Conservation (phyloP, 2,329 filamentous ascomycete species). For the Alternaria tenuissima region DNA sequence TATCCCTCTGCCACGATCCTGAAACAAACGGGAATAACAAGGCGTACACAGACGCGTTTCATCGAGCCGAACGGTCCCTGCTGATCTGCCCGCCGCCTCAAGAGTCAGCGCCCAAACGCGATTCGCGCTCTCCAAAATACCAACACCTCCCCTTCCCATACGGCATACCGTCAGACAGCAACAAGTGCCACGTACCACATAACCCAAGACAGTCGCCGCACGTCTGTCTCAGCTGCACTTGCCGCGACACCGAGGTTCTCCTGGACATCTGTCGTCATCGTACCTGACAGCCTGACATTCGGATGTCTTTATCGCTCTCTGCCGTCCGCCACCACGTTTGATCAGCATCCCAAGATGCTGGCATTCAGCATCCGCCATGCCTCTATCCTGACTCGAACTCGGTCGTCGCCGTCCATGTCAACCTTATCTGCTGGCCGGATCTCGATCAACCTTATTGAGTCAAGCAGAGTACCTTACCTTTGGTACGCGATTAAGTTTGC, state of each 20-base stretch:
- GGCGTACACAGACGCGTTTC: slow-evolving; percentile 30
- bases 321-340: slow-evolving; percentile 9
- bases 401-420: neutral
- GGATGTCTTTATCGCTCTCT: neutral
- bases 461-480: neutral
- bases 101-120: slow-evolving; percentile 14
- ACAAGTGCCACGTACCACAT: slow-evolving; percentile 8
- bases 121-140: slow-evolving; percentile 14
- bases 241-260: slow-evolving; percentile 1
- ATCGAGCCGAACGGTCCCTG: slow-evolving; percentile 30
- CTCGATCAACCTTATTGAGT: slow-evolving; percentile 5
- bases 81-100: slow-evolving; percentile 19
- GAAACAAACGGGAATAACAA: slow-evolving; percentile 32
- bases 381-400: neutral
- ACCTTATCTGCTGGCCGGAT: neutral
- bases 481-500: slow-evolving; percentile 3
- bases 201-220: slow-evolving; percentile 9
- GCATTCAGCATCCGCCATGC: neutral
- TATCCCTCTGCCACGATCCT: slow-evolving; percentile 19
- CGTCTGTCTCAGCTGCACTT: slow-evolving; percentile 15
- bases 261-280: slow-evolving; percentile 2
- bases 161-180: slow-evolving; percentile 12
- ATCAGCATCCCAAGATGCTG: slow-evolving; percentile 1
- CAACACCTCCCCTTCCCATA: slow-evolving; percentile 4
- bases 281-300: neutral